Evolutionary conservation across 805 yeast species (phyloP).

Genomic region (Starmerella vaccinii): DNA sequence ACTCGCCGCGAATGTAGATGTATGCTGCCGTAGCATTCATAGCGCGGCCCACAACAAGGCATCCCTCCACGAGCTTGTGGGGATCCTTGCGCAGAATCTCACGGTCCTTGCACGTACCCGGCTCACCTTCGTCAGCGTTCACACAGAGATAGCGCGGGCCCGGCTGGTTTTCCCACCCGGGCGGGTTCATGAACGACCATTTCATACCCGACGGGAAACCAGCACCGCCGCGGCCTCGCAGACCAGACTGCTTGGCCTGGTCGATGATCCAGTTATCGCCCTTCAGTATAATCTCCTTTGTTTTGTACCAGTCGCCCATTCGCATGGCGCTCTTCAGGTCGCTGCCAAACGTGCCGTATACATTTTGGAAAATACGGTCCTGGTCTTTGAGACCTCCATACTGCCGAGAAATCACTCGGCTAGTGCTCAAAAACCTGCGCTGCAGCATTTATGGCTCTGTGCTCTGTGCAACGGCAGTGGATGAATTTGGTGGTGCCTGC

Average conservation of each 20-base stretch:
- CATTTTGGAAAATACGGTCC: conserved; percentile 80
- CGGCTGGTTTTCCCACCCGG: conserved; percentile 82
- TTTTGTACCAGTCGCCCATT: conserved; percentile 89
- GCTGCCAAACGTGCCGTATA: conserved; percentile 63
- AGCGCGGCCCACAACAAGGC: conserved; percentile 77
- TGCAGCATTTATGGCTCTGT: conserved; percentile 10
- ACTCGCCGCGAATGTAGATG: conserved; percentile 84
- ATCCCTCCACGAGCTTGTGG: conserved; percentile 85
- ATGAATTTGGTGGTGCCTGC: conserved; percentile 8
- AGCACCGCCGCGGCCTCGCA: conserved; percentile 90
- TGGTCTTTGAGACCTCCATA: conserved; percentile 72
- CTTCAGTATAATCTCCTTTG: conserved; percentile 70
- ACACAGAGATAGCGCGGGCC: conserved; percentile 87
- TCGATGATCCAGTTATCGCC: conserved; percentile 87
- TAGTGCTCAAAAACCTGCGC: conserved; percentile 21
- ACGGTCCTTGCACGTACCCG: conserved; percentile 88
- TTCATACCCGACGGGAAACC: conserved; percentile 86
- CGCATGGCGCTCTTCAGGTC: conserved; percentile 63
- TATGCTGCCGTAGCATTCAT: conserved; percentile 92
- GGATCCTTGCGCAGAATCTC: conserved; percentile 88
- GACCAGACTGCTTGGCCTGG: conserved; percentile 73
- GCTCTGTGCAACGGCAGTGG: not conserved
- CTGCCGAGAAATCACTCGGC: conserved; percentile 29
- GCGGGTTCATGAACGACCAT: conserved; percentile 93
- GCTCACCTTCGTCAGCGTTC: conserved; percentile 92